phyloP scores from a whole-genome alignment of 495 filamentous ascomycete species.

The Daldinia childiae region DNA sequence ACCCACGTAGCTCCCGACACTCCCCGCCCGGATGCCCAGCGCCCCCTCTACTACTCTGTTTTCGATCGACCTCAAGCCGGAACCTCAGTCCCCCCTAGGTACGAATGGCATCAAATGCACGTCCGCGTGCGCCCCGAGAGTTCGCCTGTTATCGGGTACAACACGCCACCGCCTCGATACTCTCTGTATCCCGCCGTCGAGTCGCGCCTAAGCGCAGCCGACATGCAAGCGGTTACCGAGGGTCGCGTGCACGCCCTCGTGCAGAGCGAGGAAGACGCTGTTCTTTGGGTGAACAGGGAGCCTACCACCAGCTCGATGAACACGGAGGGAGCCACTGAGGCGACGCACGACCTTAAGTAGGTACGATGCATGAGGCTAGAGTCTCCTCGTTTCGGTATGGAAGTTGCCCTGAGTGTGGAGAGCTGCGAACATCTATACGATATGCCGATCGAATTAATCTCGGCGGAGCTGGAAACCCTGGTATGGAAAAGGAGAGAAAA shows the following conservation, averaged over 20 bases:
- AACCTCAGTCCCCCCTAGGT: background rate
- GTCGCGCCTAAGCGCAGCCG: background rate
- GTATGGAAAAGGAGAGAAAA: background rate
- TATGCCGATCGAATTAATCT: background rate
- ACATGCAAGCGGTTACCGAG: background rate
- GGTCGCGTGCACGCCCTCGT: background rate
- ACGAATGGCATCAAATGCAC: background rate
- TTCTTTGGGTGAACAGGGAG: background rate
- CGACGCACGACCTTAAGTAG: background rate
- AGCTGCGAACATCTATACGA: background rate
- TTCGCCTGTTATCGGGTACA: background rate
- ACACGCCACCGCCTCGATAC: background rate
- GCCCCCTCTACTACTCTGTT: no score
- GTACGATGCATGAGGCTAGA: background rate
- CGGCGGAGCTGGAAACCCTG: background rate
- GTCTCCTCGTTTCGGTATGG: background rate
- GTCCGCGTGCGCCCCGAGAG: background rate
- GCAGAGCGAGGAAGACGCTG: background rate
- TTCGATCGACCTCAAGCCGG: no score
- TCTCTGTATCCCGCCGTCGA: background rate
- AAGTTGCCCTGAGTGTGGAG: background rate
- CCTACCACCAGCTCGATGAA: background rate
- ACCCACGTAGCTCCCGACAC: no score
- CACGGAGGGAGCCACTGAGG: background rate
- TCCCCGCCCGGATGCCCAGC: no score